These are phyloP conservation scores for Volvariella volvacea DNA, from an alignment of 1,284 basidiomycete species.

Conservation along the genomic window DNA sequence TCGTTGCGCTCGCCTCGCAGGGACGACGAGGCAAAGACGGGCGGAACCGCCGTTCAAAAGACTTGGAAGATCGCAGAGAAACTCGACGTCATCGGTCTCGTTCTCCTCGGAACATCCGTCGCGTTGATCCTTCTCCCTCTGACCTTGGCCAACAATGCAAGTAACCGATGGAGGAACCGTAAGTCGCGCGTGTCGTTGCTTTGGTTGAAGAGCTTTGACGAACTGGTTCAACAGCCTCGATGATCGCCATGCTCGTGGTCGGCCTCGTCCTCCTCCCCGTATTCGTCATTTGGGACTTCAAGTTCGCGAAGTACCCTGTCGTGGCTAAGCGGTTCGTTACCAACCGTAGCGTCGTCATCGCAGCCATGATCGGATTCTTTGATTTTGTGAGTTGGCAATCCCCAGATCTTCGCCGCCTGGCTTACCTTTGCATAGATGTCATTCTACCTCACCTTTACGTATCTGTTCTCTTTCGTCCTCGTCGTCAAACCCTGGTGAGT, in stretches of 20 bases:
- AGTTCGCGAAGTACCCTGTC: conserved; percentile 43
- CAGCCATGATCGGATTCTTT: conserved; percentile 61
- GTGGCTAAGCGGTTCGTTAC: conserved; percentile 48
- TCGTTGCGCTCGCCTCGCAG: background rate
- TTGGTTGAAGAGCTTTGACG: too few relatives aligned
- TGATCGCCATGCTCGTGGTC: conserved; percentile 50
- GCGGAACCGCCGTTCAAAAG: conserved; percentile 13
- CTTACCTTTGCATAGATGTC: conserved; percentile 35
- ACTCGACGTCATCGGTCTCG: conserved; percentile 63
- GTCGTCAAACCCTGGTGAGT: conserved; percentile 53
- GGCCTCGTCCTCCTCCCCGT: conserved; percentile 39
- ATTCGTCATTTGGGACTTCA: conserved; percentile 44
- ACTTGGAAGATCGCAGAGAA: conserved; percentile 30
- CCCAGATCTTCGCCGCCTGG: too few relatives aligned
- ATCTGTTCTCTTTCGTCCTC: conserved; percentile 55
- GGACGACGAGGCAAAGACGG: background rate
- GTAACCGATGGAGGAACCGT: conserved; percentile 40
- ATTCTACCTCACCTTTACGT: conserved; percentile 55
- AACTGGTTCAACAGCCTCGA: conserved; percentile 32
- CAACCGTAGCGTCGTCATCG: conserved; percentile 54
- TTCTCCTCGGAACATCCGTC: conserved; percentile 55
- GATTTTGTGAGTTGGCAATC: conserved; percentile 52
- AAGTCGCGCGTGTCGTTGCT: conserved; percentile 7
- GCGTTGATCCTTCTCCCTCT: conserved; percentile 64
- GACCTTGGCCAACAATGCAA: conserved; percentile 42